Conservation (phyloP, 805 yeast genomes). For the Sugiyamaella boreocaroliniensis region DNA sequence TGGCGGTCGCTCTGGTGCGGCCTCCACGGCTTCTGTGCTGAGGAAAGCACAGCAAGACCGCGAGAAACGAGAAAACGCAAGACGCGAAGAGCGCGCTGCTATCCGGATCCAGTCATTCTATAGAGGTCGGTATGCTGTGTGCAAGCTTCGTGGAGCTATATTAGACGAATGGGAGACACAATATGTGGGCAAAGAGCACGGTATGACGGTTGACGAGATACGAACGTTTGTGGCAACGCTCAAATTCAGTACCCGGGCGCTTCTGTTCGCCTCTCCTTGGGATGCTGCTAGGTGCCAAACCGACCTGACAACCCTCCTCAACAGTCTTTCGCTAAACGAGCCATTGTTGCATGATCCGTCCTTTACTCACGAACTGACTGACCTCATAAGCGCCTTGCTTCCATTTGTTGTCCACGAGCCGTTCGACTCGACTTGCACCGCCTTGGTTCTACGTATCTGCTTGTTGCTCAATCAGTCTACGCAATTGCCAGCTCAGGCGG, state of each 20-base stretch:
- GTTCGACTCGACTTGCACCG: neutral
- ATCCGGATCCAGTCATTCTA: conserved; percentile 44
- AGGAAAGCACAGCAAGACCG: conserved; percentile 63
- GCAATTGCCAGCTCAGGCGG: neutral
- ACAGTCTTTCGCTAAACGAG: neutral
- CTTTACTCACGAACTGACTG: neutral
- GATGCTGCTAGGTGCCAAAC: neutral
- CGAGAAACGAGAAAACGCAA: conserved; percentile 51
- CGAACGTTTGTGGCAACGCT: neutral
- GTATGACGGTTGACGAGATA: neutral
- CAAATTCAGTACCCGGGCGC: neutral
- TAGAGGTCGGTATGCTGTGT: conserved; percentile 36
- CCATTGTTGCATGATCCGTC: neutral
- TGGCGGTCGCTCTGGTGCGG: conserved; percentile 41
- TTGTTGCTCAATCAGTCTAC: neutral
- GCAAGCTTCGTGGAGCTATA: conserved; percentile 26
- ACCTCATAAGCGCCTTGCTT: neutral
- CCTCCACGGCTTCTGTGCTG: conserved; percentile 40
- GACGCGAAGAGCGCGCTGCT: conserved; percentile 46
- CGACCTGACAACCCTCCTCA: neutral
- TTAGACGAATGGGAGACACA: conserved; percentile 28
- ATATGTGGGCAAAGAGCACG: conserved; percentile 1
- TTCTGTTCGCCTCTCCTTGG: neutral
- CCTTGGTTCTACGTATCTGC: neutral
- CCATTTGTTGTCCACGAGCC: neutral